Conservation (phyloP, 129 eudicot species). For the Escallonia herrerae region DNA sequence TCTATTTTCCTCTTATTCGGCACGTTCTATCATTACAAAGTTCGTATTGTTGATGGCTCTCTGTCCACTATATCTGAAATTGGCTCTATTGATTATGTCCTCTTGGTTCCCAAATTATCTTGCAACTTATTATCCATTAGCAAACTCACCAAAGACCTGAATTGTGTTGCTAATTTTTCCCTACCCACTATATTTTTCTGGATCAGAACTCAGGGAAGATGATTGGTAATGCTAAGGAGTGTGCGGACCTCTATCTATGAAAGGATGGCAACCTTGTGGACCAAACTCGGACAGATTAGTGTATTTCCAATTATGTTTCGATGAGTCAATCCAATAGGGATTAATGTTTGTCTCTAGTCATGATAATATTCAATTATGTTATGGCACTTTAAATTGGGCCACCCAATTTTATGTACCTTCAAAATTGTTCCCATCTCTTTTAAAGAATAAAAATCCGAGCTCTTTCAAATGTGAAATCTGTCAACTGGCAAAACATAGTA, state of each 20-base stretch:
- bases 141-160: background rate
- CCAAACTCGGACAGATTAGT: background rate
- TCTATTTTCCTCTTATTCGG: no score
- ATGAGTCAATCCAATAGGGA: conserved; percentile 3
- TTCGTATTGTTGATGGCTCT: background rate
- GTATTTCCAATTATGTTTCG: background rate
- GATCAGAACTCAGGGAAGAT: background rate
- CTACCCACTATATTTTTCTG: background rate
- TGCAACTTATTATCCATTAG: conserved; percentile 1
- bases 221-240: background rate
- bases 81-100: background rate
- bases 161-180: conserved; percentile 1
- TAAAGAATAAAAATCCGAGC: background rate
- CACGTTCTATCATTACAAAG: no score
- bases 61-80: background rate
- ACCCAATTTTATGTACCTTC: background rate
- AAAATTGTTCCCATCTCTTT: background rate
- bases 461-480: background rate
- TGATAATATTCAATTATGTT: background rate
- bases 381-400: background rate
- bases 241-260: conserved; percentile 2
- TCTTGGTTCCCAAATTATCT: background rate
- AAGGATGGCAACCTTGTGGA: background rate
- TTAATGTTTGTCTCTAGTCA: background rate
- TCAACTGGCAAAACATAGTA: background rate